phyloP scores from a whole-genome alignment of 2,329 filamentous ascomycete species.

The Penicillium vulpinum region DNA sequence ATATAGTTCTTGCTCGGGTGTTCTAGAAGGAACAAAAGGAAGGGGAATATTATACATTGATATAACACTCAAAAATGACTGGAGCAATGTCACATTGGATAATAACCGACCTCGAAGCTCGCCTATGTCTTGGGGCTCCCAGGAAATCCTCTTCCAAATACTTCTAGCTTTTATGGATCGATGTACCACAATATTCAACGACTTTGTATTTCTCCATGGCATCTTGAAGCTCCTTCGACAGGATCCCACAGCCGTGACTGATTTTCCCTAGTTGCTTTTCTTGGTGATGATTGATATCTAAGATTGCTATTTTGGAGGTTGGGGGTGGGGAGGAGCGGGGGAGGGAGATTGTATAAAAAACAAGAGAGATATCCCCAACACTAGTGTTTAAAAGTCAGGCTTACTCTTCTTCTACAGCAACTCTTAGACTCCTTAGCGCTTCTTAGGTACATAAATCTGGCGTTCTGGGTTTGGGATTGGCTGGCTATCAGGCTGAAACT shows the following conservation, averaged over 20 bases:
- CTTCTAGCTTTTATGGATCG: not conserved
- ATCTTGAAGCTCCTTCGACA: not conserved
- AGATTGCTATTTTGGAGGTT: no score
- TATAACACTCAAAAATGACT: not conserved
- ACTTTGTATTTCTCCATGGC: not conserved
- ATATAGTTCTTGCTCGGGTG: not conserved
- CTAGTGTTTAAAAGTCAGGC: no score
- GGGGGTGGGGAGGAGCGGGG: no score
- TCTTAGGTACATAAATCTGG: not conserved
- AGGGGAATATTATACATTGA: not conserved
- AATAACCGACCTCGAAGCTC: not conserved
- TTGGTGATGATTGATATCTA: not conserved
- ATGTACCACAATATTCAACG: not conserved
- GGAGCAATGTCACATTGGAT: not conserved
- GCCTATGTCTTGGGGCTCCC: not conserved
- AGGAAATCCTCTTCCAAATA: not conserved
- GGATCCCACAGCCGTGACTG: not conserved
- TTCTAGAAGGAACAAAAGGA: not conserved
- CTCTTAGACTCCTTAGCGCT: not conserved
- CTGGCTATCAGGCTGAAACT: not conserved
- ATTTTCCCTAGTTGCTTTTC: not conserved
- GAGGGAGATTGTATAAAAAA: no score
- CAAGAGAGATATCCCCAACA: no score
- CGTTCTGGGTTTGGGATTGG: not conserved
- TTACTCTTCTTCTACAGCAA: not conserved